Percentiles rank a stretch among this genome's conserved stretches.
Evolutionary conservation across 164 flowering plant species (phyloP).

Genomic region (Stephania japonica): DNA sequence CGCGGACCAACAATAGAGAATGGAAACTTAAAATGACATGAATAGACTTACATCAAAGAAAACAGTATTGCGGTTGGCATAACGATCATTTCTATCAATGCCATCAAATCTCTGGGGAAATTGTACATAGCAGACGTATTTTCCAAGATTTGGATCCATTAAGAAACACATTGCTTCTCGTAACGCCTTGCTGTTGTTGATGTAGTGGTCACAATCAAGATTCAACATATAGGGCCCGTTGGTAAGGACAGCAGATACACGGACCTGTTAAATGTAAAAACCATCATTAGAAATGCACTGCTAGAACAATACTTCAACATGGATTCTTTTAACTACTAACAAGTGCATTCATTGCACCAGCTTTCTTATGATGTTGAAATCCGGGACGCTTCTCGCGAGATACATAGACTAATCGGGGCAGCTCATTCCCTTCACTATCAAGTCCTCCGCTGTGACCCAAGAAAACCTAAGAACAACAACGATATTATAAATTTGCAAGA

Average conservation of each 20-base stretch:
- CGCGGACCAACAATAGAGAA: not conserved
- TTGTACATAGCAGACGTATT: slow-evolving; percentile 52
- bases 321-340: slow-evolving; percentile 22
- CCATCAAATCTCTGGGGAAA: slow-evolving; percentile 72
- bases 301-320: not conserved
- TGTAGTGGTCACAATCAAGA: slow-evolving; percentile 72
- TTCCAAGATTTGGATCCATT: slow-evolving; percentile 62
- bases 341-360: slow-evolving; percentile 72
- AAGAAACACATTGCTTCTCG: slow-evolving; percentile 66
- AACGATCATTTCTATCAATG: slow-evolving; percentile 57
- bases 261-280: slow-evolving; percentile 19
- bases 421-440: slow-evolving; percentile 43
- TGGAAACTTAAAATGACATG: not conserved
- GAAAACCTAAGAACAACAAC: slow-evolving; percentile 32
- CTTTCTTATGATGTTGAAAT: slow-evolving; percentile 54
- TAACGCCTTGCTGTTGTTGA: slow-evolving; percentile 64
- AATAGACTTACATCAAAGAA: slow-evolving; percentile 48
- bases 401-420: slow-evolving; percentile 49
- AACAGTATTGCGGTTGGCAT: slow-evolving; percentile 64
- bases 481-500: not conserved
- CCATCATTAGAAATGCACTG: not conserved
- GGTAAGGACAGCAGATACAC: slow-evolving; percentile 59
- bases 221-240: slow-evolving; percentile 61
- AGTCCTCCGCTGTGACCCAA: slow-evolving; percentile 45
- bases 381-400: slow-evolving; percentile 62